Evolutionary conservation across 1,284 basidiomycete genomes (phyloP).

Genomic region (Malassezia obtusa): DNA sequence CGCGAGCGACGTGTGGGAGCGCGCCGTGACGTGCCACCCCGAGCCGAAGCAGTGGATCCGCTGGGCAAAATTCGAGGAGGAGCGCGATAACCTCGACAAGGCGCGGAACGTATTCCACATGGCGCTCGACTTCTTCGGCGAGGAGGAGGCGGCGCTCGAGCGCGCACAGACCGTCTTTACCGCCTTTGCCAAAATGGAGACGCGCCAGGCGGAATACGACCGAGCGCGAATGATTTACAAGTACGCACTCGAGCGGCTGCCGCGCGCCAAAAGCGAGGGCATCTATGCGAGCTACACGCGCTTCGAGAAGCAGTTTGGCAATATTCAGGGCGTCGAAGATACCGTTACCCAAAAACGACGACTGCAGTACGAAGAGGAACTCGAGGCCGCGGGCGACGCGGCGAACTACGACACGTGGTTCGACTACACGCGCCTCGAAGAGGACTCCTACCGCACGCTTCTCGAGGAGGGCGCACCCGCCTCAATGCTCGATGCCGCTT

Average conservation of each 20-base stretch:
- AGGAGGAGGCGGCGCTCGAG: slow-evolving; percentile 92
- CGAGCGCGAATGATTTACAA: slow-evolving; percentile 95
- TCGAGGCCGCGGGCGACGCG: slow-evolving; percentile 51
- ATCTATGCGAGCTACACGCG: slow-evolving; percentile 85
- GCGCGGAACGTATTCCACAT: slow-evolving; percentile 93
- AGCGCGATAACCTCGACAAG: slow-evolving; percentile 66
- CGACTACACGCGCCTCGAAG: slow-evolving; percentile 85
- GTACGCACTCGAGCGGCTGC: slow-evolving; percentile 81
- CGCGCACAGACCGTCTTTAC: slow-evolving; percentile 93
- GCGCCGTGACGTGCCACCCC: slow-evolving; percentile 84
- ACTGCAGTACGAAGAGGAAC: slow-evolving; percentile 69
- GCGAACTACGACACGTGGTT: slow-evolving; percentile 97
- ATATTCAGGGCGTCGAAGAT: slow-evolving; percentile 72
- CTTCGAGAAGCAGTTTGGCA: slow-evolving; percentile 96
- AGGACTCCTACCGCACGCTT: slow-evolving; percentile 65
- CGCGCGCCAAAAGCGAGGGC: slow-evolving; percentile 73
- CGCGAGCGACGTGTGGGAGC: slow-evolving; percentile 83
- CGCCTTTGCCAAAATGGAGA: slow-evolving; percentile 97
- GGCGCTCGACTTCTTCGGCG: slow-evolving; percentile 90
- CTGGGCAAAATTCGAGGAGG: slow-evolving; percentile 94
- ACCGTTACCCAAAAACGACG: slow-evolving; percentile 91
- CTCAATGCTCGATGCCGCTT: slow-evolving; percentile 19
- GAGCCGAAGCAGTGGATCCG: slow-evolving; percentile 93
- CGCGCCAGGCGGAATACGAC: slow-evolving; percentile 85
- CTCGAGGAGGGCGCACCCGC: slow-evolving; percentile 21